Base-by-base conservation (phyloP, 208 protist genomes). In the Trypanosoma lewisi region DNA sequence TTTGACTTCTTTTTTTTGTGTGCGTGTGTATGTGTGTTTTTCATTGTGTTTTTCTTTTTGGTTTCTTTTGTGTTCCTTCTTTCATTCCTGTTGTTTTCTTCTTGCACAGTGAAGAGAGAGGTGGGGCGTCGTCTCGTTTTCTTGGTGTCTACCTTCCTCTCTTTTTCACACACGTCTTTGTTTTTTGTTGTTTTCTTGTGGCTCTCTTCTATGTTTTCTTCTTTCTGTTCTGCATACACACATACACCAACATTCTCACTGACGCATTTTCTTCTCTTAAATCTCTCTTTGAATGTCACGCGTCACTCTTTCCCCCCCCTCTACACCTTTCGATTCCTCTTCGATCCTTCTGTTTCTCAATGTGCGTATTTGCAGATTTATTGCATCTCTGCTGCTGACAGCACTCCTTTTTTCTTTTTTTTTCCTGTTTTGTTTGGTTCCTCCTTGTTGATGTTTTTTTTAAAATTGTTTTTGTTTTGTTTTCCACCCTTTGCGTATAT, bases 41-140 rank as follows among this genome's bases (percentile, higher is more conserved):
- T 59, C 62, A 11, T 61, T 16, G 42, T 31, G 44, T 41, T 28
- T 51, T 27, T 56, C 52, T 25, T 52, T 68, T 62, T 61, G 17
- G 31, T 63, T 48, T 23, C 0, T 25, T 31, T 64, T 57, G 6
- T 39, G 27, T 4, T 5, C 23, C 8, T 68, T 53, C 56, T 2
- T 67, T 68, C 58, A 21, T 54, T 34, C 55, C 25, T 56, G n/a
- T n/a, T n/a, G n/a, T n/a, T n/a, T n/a, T n/a, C n/a, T n/a, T n/a
- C n/a, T n/a, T n/a, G n/a, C n/a, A n/a, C 2, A 44, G 34, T 39
- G 11, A 11, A 39, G 34, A 39, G 34, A 11, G 34, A 11, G 34
- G 11, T 4, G 4, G 34, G 11, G 34, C 11, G 34, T 39, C 34
- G 11, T 39, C 34, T 39, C 34, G 34, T 39, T 39, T 11, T 39